Percentiles rank a stretch among this genome's conserved stretches.
Evolutionary conservation across 2,329 filamentous ascomycete species (phyloP).

Genomic region (Fusarium burgessii): DNA sequence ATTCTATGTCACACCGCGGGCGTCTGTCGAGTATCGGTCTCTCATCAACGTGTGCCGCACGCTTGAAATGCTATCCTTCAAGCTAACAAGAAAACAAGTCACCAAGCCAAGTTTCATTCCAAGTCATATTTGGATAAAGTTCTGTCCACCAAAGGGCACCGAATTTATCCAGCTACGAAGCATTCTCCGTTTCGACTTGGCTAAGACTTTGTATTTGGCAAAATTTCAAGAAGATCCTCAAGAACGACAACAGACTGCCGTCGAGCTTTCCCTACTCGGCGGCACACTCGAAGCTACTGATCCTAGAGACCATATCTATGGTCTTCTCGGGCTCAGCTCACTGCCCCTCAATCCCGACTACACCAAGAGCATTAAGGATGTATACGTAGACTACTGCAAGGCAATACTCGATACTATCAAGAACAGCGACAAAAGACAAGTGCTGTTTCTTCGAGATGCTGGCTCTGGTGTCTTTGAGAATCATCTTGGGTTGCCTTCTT

Average conservation of each 20-base stretch:
- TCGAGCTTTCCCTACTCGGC: background rate
- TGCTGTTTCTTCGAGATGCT: background rate
- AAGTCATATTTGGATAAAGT: conserved; percentile 3
- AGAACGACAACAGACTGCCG: too few species aligned
- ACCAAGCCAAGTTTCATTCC: background rate
- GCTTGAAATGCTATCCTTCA: background rate
- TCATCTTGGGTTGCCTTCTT: background rate
- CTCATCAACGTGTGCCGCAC: background rate
- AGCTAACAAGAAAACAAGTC: background rate
- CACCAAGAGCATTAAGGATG: background rate
- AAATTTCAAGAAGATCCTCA: background rate
- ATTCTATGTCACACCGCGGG: background rate
- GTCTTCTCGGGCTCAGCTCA: background rate
- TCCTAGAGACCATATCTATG: conserved; percentile 1
- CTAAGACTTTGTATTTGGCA: background rate
- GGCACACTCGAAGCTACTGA: background rate
- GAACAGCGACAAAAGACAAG: background rate
- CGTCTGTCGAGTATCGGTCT: background rate
- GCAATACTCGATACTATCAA: background rate
- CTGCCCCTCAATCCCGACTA: background rate
- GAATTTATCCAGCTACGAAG: background rate
- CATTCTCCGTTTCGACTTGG: background rate
- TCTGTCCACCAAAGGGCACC: background rate
- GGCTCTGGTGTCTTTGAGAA: background rate
- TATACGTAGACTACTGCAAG: background rate